These are phyloP conservation scores for Linanthus parryae DNA, from an alignment of 148 eudicot genomes.

Conservation along the genomic window DNA sequence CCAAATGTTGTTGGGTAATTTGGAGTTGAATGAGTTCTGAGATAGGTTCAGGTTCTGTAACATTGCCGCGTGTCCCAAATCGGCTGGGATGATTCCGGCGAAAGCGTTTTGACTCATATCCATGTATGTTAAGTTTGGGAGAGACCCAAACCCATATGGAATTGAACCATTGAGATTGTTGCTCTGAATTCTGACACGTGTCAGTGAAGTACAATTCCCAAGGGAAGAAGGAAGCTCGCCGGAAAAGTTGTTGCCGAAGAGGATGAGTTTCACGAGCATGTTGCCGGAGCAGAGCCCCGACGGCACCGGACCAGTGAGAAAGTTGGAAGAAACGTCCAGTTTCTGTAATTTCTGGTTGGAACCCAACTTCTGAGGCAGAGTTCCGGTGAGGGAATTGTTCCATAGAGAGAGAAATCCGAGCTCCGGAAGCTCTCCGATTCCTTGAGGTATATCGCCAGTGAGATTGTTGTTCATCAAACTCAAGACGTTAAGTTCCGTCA, in stretches of 20 bases:
- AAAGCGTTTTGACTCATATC: slow-evolving; percentile 63
- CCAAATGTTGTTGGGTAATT: slow-evolving; percentile 71
- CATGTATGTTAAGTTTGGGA: slow-evolving; percentile 53
- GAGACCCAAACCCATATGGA: slow-evolving; percentile 59
- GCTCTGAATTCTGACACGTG: slow-evolving; percentile 47
- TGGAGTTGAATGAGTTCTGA: slow-evolving; percentile 35
- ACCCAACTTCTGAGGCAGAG: slow-evolving; percentile 60
- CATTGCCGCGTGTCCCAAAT: slow-evolving; percentile 50
- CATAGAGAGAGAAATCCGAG: slow-evolving; percentile 49
- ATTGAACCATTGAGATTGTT: slow-evolving; percentile 62
- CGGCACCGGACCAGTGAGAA: slow-evolving; percentile 60
- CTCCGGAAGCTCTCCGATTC: slow-evolving; percentile 53
- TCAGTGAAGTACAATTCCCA: slow-evolving; percentile 59
- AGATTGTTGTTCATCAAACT: slow-evolving; percentile 50
- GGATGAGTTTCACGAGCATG: slow-evolving; percentile 44
- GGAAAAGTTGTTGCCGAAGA: slow-evolving; percentile 52
- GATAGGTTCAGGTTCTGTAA: slow-evolving; percentile 61
- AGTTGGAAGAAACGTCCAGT: slow-evolving; percentile 80
- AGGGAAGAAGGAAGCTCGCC: slow-evolving; percentile 54
- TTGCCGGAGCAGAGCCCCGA: slow-evolving; percentile 53
- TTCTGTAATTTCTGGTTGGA: slow-evolving; percentile 38
- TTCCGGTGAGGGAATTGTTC: slow-evolving; percentile 75
- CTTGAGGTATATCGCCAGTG: slow-evolving; percentile 60
- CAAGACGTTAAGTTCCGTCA: slow-evolving; percentile 36
- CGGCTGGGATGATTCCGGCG: slow-evolving; percentile 57